These are phyloP conservation scores for Teratosphaeria nubilosa DNA, from an alignment of 2,329 filamentous ascomycete species.

Conservation along the genomic window DNA sequence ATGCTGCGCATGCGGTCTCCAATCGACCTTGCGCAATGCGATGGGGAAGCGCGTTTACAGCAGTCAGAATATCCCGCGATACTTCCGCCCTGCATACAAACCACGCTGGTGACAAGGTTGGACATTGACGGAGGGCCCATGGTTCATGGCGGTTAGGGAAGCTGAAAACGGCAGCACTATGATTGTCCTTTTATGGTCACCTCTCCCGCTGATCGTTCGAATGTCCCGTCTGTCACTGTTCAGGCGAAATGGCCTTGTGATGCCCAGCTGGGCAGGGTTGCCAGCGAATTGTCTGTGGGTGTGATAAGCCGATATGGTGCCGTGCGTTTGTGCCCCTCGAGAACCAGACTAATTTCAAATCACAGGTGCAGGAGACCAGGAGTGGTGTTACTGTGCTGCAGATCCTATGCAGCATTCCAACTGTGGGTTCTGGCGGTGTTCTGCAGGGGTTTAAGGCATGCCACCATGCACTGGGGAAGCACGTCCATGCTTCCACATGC, in stretches of 20 bases:
- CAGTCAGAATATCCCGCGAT: background rate
- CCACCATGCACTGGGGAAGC: background rate
- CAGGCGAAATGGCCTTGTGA: background rate
- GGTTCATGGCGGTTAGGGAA: background rate
- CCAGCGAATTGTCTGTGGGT: background rate
- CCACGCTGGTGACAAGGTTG: background rate
- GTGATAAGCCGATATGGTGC: background rate
- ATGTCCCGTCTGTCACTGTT: background rate
- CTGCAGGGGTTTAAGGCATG: background rate
- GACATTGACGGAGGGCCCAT: background rate
- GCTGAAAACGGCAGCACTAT: background rate
- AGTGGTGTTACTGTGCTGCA: background rate
- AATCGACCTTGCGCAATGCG: background rate
- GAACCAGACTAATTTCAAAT: background rate
- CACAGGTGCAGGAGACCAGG: background rate
- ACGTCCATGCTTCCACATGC: background rate
- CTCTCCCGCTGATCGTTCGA: background rate
- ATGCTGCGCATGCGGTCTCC: background rate
- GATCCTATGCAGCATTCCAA: background rate
- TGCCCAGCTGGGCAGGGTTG: background rate
- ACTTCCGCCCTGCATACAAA: background rate
- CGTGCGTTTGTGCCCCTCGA: background rate
- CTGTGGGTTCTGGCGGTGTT: background rate
- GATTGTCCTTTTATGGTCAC: background rate
- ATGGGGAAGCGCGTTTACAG: background rate